Evolutionary conservation across 352 stramenopile genomes (phyloP), one percentile per base, ranked within the genome.

Genomic region (Pythium rishiriense): DNA sequence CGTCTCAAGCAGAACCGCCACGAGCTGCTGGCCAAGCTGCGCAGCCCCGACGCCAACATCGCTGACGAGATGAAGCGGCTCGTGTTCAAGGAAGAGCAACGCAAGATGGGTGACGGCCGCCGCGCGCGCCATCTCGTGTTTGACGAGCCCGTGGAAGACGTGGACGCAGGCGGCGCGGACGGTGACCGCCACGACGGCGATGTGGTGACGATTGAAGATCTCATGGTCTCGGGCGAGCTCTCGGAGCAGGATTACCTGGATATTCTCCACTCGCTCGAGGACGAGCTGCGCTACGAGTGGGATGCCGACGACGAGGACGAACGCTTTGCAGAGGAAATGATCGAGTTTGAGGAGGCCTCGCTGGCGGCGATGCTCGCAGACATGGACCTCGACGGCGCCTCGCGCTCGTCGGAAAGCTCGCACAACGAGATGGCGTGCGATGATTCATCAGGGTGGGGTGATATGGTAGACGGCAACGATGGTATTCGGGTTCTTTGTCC

Each of bases 181-280:
- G 22, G 61, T 19, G 35, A 64, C 52, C 35, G 51, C 3, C 47
- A 66, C 11, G 61, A 60, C 35, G 59, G 54, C 28, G 45, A 56
- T 46, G 43, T 77, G 58, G 53, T 88, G 19, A 56, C 79, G 0
- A 71, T 94, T 15, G 83, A 94, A 43, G 81, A 94, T 25, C 68
- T 94, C 22, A 69, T 89, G 65, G 66, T 75, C 0, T 47, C 65
- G 25, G 85, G 85, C 4, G 74, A 79, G 43, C 69, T 94, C 14
- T 76, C 74, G 15, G 76, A 94, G 22, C 68, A 76, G 45, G 85
- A 94, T 53, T 94, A 92, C 41, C 47, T 92, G 48, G 83, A 92
- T 9, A 85, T 94, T 25, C 65, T 91, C 19, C 81, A 89, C 57
- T 67, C 81, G 55, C 69, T 94, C 47, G 85, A 94, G 60, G 80